Percentiles rank a stretch among this genome's conserved stretches.
phyloP scores from a whole-genome alignment of 371 early-diverging fungal species.

The Mortierella sp. region DNA sequence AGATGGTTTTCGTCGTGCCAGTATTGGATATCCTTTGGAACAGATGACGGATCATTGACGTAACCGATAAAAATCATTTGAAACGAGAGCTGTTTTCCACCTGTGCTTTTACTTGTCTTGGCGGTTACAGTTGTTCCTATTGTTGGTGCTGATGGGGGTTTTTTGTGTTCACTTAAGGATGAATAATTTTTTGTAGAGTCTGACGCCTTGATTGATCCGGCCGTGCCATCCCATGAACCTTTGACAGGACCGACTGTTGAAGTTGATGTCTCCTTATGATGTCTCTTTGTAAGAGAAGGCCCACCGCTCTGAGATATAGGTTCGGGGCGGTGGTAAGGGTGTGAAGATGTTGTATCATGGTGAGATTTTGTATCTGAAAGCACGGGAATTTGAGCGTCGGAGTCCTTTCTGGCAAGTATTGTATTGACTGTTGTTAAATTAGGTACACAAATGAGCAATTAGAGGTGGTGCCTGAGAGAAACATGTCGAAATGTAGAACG shows the following conservation, averaged over 20 bases:
- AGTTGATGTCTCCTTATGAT: background rate
- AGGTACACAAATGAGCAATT: background rate
- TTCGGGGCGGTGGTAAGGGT: background rate
- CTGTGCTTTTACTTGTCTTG: no score
- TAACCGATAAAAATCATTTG: constrained; percentile 40
- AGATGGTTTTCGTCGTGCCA: constrained; percentile 55
- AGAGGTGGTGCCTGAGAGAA: background rate
- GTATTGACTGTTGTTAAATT: constrained; percentile 21
- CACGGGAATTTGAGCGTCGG: constrained; percentile 28
- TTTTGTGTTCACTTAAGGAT: background rate
- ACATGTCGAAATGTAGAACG: background rate
- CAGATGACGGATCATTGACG: constrained; percentile 52
- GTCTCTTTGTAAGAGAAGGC: background rate
- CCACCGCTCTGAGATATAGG: background rate
- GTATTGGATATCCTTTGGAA: constrained; percentile 39
- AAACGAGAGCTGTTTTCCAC: constrained; percentile 2
- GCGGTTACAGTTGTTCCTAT: no score
- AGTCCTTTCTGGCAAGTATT: constrained; percentile 30
- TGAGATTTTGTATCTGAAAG: background rate
- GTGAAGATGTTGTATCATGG: background rate
- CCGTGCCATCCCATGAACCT: background rate
- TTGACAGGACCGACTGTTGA: background rate
- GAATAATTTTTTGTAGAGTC: background rate
- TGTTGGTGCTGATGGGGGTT: background rate
- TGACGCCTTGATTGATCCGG: no score